Conservation (phyloP, 1,139 yeast species). For the Suhomyces ambrosiae region DNA sequence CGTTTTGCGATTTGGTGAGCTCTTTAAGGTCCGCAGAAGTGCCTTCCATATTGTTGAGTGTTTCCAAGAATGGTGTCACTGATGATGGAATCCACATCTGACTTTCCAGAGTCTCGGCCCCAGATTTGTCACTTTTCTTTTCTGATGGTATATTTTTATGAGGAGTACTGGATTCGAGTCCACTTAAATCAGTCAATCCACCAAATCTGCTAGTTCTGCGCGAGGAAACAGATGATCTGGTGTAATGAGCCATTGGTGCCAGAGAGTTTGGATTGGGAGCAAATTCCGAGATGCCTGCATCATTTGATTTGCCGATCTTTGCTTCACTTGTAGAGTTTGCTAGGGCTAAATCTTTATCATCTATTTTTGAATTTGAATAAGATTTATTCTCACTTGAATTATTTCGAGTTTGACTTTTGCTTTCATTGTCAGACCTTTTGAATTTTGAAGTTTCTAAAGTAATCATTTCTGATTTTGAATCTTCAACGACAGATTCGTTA, state of each 20-base stretch:
- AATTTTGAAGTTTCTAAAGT: too few relatives aligned
- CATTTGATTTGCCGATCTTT: background rate
- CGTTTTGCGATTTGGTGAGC: slow-evolving; percentile 22
- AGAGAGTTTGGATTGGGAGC: slow-evolving; percentile 4
- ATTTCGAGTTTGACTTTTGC: too few relatives aligned
- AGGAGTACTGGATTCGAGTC: slow-evolving; percentile 26
- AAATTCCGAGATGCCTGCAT: slow-evolving; percentile 6
- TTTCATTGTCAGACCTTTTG: too few relatives aligned
- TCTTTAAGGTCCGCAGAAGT: slow-evolving; percentile 27
- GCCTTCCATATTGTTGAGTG: slow-evolving; percentile 39
- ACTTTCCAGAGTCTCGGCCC: background rate
- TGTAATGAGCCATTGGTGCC: slow-evolving; percentile 15
- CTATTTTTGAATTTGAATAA: too few relatives aligned
- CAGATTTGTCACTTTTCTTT: background rate
- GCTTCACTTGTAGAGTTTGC: background rate
- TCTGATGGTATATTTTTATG: slow-evolving; percentile 13
- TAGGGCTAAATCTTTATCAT: too few relatives aligned
- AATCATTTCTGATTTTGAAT: background rate
- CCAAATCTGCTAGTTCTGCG: slow-evolving; percentile 3
- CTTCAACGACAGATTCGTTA: background rate
- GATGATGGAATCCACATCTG: slow-evolving; percentile 18
- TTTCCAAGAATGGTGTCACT: slow-evolving; percentile 29
- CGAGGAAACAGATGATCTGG: slow-evolving; percentile 10
- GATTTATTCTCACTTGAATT: too few relatives aligned
- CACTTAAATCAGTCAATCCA: slow-evolving; percentile 8